These are phyloP conservation scores for Apiospora rasikravindrae DNA, from an alignment of 2,329 filamentous ascomycete species.

Conservation along the genomic window DNA sequence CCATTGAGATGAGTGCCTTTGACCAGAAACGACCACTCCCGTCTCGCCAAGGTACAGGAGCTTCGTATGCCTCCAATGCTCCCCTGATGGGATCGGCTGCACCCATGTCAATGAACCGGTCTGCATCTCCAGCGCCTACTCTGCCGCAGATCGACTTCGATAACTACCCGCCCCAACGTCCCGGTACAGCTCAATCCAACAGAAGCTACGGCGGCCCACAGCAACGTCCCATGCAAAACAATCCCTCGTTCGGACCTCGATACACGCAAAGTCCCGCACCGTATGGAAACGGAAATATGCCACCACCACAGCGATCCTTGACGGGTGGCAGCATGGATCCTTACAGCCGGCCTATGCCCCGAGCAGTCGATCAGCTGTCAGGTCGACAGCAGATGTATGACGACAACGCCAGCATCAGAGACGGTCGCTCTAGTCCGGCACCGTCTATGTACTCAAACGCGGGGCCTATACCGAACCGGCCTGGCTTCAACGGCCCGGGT, in stretches of 20 bases:
- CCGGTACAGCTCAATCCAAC: constrained; percentile 44
- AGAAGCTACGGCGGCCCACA: constrained; percentile 37
- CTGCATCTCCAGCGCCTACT: constrained; percentile 44
- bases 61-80: constrained; percentile 67
- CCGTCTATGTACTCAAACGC: constrained; percentile 37
- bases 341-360: constrained; percentile 36
- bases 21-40: constrained; percentile 57
- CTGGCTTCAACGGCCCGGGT: constrained; percentile 33
- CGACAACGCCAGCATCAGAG: constrained; percentile 32
- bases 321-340: constrained; percentile 39
- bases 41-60: constrained; percentile 49
- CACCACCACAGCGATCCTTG: constrained; percentile 40
- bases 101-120: constrained; percentile 60
- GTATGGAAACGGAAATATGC: constrained; percentile 34
- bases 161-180: constrained; percentile 40
- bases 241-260: constrained; percentile 29
- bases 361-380: constrained; percentile 29
- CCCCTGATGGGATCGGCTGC: constrained; percentile 65
- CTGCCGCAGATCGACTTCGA: constrained; percentile 40
- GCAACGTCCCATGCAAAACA: constrained; percentile 31
- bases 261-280: constrained; percentile 31
- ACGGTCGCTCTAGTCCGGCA: constrained; percentile 40
- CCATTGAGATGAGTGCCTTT: constrained; percentile 57
- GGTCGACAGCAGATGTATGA: constrained; percentile 30
- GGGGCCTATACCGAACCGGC: constrained; percentile 18